Conservation (phyloP, 2,329 filamentous ascomycete species). For the Paradendryphiella salina region DNA sequence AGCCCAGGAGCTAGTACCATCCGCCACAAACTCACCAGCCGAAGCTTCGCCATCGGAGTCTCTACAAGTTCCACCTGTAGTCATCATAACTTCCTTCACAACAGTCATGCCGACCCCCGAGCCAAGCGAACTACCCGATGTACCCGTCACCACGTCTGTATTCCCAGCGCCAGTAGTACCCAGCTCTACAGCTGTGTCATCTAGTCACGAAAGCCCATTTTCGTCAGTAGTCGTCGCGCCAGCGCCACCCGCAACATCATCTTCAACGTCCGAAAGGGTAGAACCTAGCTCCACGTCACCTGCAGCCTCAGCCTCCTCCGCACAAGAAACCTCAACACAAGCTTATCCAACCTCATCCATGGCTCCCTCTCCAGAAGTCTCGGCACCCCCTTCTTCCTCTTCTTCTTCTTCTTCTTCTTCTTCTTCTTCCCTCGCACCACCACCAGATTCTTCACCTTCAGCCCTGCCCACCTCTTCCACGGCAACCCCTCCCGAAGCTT, state of each 20-base stretch:
- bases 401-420: neutral
- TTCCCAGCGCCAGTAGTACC: neutral
- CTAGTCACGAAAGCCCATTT: neutral
- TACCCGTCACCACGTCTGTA: slow-evolving; percentile 1
- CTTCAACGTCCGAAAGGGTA: neutral
- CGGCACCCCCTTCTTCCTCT: neutral
- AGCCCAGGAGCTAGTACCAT: neutral
- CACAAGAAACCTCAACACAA: slow-evolving; percentile 5
- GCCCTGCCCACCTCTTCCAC: neutral
- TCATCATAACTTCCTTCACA: slow-evolving; percentile 39
- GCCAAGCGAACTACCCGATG: slow-evolving; percentile 6
- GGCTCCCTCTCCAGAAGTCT: neutral
- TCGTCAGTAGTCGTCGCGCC: neutral
- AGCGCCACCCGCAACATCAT: neutral
- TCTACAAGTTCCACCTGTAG: slow-evolving; percentile 30
- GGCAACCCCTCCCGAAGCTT: neutral
- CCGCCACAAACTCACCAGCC: slow-evolving; percentile 9
- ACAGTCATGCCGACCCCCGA: slow-evolving; percentile 24
- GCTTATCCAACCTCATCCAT: neutral
- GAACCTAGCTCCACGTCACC: neutral
- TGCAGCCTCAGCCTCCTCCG: neutral
- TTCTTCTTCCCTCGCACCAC: neutral
- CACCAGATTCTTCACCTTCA: neutral
- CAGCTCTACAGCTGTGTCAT: neutral
- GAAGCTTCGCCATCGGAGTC: slow-evolving; percentile 18